A percentile compares a stretch with the other conserved stretches of the same genome.
Conservation (phyloP, 805 yeast species). For the Cyberlindnera mississippiensis region DNA sequence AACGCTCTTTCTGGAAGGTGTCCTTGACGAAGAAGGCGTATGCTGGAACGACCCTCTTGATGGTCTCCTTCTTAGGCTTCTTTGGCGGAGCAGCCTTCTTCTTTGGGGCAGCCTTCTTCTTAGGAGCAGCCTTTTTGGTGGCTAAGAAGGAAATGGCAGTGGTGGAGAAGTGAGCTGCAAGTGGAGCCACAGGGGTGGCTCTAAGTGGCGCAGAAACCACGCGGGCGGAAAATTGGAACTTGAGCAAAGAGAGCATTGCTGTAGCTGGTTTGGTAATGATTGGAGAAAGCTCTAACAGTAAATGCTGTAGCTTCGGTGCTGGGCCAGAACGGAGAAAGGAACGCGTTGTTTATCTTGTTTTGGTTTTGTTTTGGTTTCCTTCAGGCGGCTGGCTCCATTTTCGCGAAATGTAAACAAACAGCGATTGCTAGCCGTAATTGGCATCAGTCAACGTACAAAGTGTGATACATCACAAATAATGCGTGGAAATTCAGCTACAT, state of each 20-base stretch:
- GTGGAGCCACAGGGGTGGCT: slow-evolving; percentile 1
- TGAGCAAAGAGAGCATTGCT: slow-evolving; percentile 10
- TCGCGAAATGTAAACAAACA: too few species aligned
- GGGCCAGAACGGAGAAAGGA: too few species aligned
- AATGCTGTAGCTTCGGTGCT: too few species aligned
- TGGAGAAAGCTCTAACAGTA: too few species aligned
- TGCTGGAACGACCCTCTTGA: slow-evolving; percentile 13
- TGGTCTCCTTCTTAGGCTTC: slow-evolving; percentile 7
- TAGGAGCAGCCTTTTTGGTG: slow-evolving; percentile 4
- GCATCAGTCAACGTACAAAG: too few species aligned
- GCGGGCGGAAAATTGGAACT: slow-evolving; percentile 2
- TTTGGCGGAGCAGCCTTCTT: slow-evolving; percentile 7
- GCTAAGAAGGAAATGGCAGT: not conserved
- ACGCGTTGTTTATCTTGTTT: too few species aligned
- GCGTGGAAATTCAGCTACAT: too few species aligned
- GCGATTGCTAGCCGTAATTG: too few species aligned
- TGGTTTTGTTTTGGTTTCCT: too few species aligned
- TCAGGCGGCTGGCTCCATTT: too few species aligned
- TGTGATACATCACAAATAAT: too few species aligned
- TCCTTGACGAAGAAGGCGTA: slow-evolving; percentile 16
- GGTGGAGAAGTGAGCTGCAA: slow-evolving; percentile 11
- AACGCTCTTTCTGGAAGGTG: slow-evolving; percentile 10
- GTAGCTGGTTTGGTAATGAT: not conserved
- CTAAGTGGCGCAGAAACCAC: not conserved
- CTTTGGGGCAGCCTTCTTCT: slow-evolving; percentile 10